Evolutionary conservation across 768 basidiomycete genomes (phyloP).

Genomic region (Boletus coccyginus): DNA sequence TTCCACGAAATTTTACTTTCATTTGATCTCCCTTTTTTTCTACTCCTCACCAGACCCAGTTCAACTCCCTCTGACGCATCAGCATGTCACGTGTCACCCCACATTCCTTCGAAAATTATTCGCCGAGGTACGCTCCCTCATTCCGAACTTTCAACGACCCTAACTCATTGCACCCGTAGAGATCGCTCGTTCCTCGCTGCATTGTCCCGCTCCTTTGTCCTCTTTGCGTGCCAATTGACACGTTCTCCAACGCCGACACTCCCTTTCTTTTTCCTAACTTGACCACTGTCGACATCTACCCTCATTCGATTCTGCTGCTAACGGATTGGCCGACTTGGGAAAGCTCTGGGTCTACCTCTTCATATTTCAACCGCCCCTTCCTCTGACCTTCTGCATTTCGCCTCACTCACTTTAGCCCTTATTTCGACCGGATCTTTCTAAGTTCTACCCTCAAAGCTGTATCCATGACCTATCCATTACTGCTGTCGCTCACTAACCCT

Average conservation of each 20-base stretch:
- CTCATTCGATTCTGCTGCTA: background rate
- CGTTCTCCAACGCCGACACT: background rate
- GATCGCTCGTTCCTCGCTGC: background rate
- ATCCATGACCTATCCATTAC: background rate
- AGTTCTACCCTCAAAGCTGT: background rate
- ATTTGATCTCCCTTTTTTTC: background rate
- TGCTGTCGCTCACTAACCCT: constrained; percentile 2
- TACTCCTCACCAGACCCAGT: background rate
- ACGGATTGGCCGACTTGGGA: background rate
- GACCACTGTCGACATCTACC: background rate
- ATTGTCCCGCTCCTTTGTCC: constrained; percentile 5
- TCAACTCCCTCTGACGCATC: constrained; percentile 2
- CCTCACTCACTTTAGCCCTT: background rate
- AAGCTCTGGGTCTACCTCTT: background rate
- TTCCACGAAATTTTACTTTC: background rate
- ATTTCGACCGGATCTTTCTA: background rate
- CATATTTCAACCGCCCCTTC: background rate
- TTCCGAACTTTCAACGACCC: background rate
- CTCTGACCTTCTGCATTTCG: background rate
- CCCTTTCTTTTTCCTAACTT: background rate
- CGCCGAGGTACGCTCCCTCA: constrained; percentile 12
- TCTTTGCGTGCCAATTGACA: background rate
- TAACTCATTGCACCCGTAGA: constrained; percentile 1
- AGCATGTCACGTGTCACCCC: background rate
- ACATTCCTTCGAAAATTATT: constrained; percentile 14